phyloP scores from a whole-genome alignment of 2,329 filamentous ascomycete genomes.

The Clonostachys rhizophaga region DNA sequence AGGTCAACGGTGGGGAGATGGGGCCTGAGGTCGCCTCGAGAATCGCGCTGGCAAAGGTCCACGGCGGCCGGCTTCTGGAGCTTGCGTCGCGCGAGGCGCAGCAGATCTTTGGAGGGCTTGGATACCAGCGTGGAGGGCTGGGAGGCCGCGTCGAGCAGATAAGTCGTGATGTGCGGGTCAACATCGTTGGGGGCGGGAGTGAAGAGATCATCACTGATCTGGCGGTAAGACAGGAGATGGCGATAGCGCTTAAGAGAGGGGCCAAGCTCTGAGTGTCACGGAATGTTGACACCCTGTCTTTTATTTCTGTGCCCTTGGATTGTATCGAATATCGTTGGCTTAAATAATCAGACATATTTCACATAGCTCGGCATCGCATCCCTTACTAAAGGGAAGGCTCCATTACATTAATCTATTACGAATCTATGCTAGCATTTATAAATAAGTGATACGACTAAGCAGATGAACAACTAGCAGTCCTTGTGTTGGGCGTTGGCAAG shows the following conservation, averaged over 20 bases:
- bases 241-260: conserved; percentile 6
- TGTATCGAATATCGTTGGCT: no score
- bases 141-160: conserved; percentile 48
- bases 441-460: no score
- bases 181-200: conserved; percentile 48
- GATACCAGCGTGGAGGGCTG: conserved; percentile 42
- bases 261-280: conserved; percentile 8
- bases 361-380: no score
- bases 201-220: conserved; percentile 50
- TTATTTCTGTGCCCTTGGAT: no score
- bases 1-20: neutral
- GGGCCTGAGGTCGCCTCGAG: conserved; percentile 16
- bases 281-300: no score
- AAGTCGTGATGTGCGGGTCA: conserved; percentile 38
- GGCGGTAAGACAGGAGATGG: conserved; percentile 40
- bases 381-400: no score
- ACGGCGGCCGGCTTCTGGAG: conserved; percentile 42
- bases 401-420: no score
- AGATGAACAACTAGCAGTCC: no score
- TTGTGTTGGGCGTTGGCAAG: no score
- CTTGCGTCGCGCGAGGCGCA: conserved; percentile 45
- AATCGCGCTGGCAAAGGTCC: conserved; percentile 35
- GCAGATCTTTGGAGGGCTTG: conserved; percentile 48
- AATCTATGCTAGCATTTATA: no score
- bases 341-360: no score